Evolutionary conservation across 139 green algal genomes (phyloP).

Genomic region (Tetradesmus obliquus): DNA sequence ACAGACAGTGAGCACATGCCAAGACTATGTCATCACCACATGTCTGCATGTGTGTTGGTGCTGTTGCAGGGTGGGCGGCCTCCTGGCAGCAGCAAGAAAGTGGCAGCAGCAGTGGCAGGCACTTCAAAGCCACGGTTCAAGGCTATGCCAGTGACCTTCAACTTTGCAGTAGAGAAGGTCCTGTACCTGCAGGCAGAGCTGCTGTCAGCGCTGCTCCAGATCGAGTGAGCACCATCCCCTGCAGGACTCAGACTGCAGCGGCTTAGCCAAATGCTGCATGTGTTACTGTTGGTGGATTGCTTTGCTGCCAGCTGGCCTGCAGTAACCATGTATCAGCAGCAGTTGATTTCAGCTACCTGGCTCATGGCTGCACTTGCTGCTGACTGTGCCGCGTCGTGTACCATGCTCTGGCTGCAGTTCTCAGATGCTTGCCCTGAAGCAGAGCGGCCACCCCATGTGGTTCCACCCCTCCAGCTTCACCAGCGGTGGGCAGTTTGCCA

Average conservation of each 20-base stretch:
- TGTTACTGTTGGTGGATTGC: too few species aligned
- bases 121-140: too few species aligned
- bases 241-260: too few species aligned
- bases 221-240: background rate
- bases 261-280: too few species aligned
- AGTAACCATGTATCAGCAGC: too few species aligned
- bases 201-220: background rate
- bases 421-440: background rate
- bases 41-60: too few species aligned
- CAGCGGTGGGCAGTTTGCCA: constrained; percentile 4
- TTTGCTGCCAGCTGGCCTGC: too few species aligned
- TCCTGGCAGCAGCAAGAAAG: background rate
- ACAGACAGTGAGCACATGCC: too few species aligned
- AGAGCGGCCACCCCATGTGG: too few species aligned
- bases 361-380: background rate
- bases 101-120: background rate
- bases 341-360: too few species aligned
- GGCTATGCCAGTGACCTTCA: background rate
- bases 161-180: background rate
- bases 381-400: background rate
- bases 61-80: background rate
- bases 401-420: background rate
- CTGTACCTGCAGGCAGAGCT: background rate
- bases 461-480: background rate
- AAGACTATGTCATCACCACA: background rate